Conservation (phyloP, 2,329 filamentous ascomycete species). For the Westerdykella aurantiaca region DNA sequence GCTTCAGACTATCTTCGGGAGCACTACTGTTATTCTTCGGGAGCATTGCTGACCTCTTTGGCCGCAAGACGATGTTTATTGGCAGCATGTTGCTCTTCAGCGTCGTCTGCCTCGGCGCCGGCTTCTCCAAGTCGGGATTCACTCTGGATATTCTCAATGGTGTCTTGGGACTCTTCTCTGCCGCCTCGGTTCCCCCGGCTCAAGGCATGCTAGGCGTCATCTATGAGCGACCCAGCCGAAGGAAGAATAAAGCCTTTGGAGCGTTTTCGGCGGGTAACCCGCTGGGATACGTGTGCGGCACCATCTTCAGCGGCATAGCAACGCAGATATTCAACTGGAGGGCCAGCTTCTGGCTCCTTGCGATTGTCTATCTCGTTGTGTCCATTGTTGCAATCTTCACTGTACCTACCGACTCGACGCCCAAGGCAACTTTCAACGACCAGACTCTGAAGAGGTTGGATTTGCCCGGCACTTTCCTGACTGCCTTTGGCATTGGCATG, state of each 20-base stretch:
- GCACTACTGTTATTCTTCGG: slow-evolving; percentile 63
- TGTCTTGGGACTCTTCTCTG: slow-evolving; percentile 58
- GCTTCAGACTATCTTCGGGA: slow-evolving; percentile 52
- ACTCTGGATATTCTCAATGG: slow-evolving; percentile 59
- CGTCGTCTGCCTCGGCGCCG: slow-evolving; percentile 52
- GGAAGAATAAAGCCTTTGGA: slow-evolving; percentile 62
- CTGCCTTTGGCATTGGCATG: slow-evolving; percentile 60
- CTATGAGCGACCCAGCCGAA: slow-evolving; percentile 54
- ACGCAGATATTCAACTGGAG: slow-evolving; percentile 59
- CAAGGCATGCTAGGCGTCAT: slow-evolving; percentile 59
- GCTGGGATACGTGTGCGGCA: slow-evolving; percentile 52
- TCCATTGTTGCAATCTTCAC: slow-evolving; percentile 55
- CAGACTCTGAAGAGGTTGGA: slow-evolving; percentile 55
- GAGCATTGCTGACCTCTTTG: slow-evolving; percentile 60
- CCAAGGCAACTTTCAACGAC: slow-evolving; percentile 41
- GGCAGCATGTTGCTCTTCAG: slow-evolving; percentile 55
- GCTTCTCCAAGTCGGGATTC: slow-evolving; percentile 55
- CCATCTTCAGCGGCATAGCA: slow-evolving; percentile 58
- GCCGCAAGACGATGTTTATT: slow-evolving; percentile 57
- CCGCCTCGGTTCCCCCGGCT: slow-evolving; percentile 58
- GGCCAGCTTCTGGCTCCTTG: slow-evolving; percentile 56
- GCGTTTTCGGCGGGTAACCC: slow-evolving; percentile 57
- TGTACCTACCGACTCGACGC: slow-evolving; percentile 51
- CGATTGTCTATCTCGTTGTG: slow-evolving; percentile 59
- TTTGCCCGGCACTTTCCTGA: slow-evolving; percentile 54